Evolutionary conservation across 768 basidiomycete species (phyloP), one percentile per base, ranked within the genome.

Genomic region (Termitomyces sp.): DNA sequence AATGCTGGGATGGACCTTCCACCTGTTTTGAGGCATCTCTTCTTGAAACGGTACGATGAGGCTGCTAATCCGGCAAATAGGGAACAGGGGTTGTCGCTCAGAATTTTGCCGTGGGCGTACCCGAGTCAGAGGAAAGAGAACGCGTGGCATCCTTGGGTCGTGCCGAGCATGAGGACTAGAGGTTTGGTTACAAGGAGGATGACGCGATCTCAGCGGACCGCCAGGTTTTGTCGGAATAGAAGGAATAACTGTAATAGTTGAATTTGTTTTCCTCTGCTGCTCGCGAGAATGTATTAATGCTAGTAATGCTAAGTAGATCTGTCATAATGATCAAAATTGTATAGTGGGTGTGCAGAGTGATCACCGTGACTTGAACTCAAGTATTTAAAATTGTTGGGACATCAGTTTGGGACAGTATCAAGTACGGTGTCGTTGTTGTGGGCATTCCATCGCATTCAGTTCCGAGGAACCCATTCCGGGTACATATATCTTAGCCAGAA

Each of bases 1-100:
- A 0, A 29, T n/a, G 57, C 61, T 47, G 66, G 65, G 34, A 59
- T 61, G 36, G 46, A 59, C 16, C 27, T 67, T 32, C 66, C 66
- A 3, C 55, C 53, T 13, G 61, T 56, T 6, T 46, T 65, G 32
- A 58, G 62, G n/a, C 61, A 64, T 49, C 22, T 67, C 9, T 65
- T 67, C 31, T 32, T 67, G 26, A 63, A 63, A 12, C 57, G 59
- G 7, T 57, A 57, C 51, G 58, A 59, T 1, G 37, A 52, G 26
- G 63, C 55, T n/a, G 60, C 61, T 29, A 43, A 31, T 55, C 46
- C 50, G 24, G 22, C 39, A 7, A 29, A 53, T 5, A 39, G 6
- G 3, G 51, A 51, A 18, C 46, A 14, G 14, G 57, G 54, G 22
- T 13, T 53, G 32, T 24, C 52, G 22, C 46, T 63, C 5, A 56